Evolutionary conservation across 2,329 filamentous ascomycete genomes (phyloP).

Genomic region (Thelonectria discophora): DNA sequence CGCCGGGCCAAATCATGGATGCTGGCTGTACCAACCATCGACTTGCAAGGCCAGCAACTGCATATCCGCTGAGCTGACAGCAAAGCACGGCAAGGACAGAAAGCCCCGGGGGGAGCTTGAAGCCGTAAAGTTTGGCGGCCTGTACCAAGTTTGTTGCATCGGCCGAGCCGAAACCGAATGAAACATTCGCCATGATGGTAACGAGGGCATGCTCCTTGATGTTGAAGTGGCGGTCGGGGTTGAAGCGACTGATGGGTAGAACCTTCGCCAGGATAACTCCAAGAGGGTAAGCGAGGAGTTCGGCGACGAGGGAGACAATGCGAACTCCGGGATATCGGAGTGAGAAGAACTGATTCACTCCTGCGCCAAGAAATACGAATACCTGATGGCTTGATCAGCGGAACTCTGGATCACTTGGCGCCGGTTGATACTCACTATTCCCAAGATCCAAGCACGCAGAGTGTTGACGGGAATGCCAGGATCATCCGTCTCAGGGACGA

Average conservation of each 20-base stretch:
- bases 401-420: neutral
- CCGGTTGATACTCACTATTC: constrained; percentile 7
- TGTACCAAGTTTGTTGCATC: constrained; percentile 49
- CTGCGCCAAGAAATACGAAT: constrained; percentile 18
- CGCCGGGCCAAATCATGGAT: constrained; percentile 19
- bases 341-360: constrained; percentile 21
- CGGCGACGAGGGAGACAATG: constrained; percentile 20
- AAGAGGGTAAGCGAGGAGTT: constrained; percentile 16
- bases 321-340: constrained; percentile 16
- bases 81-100: constrained; percentile 44
- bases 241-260: constrained; percentile 27
- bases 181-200: constrained; percentile 53
- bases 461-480: constrained; percentile 19
- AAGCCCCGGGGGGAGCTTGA: constrained; percentile 58
- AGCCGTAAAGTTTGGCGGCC: constrained; percentile 32
- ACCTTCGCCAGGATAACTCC: constrained; percentile 13
- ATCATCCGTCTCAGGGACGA: constrained; percentile 19
- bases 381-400: constrained; percentile 3
- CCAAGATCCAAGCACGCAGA: constrained; percentile 15
- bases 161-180: constrained; percentile 17
- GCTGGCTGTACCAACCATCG: constrained; percentile 18
- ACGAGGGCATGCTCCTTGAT: constrained; percentile 61
- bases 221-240: constrained; percentile 53
- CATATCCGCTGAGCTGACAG: constrained; percentile 18
- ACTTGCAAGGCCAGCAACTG: constrained; percentile 14